Conservation (phyloP, 441 rosid genomes). For the Populus tomentosa region DNA sequence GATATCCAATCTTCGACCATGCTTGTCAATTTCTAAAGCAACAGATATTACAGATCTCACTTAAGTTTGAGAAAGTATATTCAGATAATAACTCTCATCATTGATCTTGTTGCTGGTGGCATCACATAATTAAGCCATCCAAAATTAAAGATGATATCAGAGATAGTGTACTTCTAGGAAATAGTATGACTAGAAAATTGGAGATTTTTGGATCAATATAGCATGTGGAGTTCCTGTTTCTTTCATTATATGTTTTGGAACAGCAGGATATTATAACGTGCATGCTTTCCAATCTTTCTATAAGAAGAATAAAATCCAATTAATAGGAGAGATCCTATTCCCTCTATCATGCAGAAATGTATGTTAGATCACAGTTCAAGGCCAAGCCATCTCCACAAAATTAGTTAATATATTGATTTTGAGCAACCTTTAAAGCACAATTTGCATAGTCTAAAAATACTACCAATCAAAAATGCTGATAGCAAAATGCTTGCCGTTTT, state of each 20-base stretch:
- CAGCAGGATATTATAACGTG: neutral
- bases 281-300: neutral
- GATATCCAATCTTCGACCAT: slow-evolving; percentile 99
- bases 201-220: neutral
- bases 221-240: neutral
- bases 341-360: neutral
- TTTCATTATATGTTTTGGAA: neutral
- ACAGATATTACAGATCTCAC: neutral
- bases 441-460: neutral
- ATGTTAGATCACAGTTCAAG: slow-evolving; percentile 1
- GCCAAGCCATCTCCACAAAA: neutral
- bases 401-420: neutral
- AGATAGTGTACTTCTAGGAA: neutral
- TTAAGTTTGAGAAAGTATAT: slow-evolving; percentile 1
- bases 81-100: neutral
- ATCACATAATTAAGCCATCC: neutral
- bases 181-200: neutral
- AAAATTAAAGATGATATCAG: neutral
- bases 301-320: neutral
- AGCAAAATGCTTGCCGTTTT: neutral
- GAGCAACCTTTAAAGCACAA: neutral
- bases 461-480: no score
- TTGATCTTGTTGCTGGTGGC: neutral
- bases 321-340: neutral
- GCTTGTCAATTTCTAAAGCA: slow-evolving; percentile 74